Evolutionary conservation across 2,329 filamentous ascomycete species (phyloP).

Genomic region (Trichoderma brevicompactum): DNA sequence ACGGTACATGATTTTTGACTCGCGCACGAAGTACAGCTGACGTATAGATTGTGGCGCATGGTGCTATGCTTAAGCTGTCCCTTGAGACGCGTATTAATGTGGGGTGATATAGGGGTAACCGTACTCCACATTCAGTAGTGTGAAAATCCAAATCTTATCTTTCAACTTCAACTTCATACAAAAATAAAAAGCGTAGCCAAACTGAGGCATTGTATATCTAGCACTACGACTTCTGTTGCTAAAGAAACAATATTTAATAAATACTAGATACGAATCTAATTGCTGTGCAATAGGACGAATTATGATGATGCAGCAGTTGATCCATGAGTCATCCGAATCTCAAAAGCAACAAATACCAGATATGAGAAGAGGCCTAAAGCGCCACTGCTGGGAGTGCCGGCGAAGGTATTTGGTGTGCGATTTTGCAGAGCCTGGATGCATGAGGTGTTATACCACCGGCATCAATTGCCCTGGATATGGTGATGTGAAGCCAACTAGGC

Average conservation of each 20-base stretch:
- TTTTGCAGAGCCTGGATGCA: background rate
- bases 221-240: background rate
- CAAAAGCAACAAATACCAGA: background rate
- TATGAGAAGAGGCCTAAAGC: background rate
- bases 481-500: background rate
- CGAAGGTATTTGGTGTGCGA: slow-evolving; percentile 11
- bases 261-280: background rate
- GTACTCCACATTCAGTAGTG: too few species aligned
- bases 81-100: slow-evolving; percentile 3
- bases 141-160: background rate
- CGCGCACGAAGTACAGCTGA: slow-evolving; percentile 3
- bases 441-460: background rate
- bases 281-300: background rate
- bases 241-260: background rate
- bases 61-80: background rate
- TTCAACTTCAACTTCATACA: background rate
- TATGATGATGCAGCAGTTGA: background rate
- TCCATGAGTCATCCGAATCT: background rate
- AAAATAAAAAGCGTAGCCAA: background rate
- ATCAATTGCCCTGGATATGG: slow-evolving; percentile 6
- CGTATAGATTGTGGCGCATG: slow-evolving; percentile 17
- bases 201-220: background rate
- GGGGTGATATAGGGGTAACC: too few species aligned
- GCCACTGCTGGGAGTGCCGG: slow-evolving; percentile 18
- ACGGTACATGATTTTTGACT: too few species aligned